Conservation (phyloP, 2,329 filamentous ascomycete genomes). For the Hypoxylon sp. region DNA sequence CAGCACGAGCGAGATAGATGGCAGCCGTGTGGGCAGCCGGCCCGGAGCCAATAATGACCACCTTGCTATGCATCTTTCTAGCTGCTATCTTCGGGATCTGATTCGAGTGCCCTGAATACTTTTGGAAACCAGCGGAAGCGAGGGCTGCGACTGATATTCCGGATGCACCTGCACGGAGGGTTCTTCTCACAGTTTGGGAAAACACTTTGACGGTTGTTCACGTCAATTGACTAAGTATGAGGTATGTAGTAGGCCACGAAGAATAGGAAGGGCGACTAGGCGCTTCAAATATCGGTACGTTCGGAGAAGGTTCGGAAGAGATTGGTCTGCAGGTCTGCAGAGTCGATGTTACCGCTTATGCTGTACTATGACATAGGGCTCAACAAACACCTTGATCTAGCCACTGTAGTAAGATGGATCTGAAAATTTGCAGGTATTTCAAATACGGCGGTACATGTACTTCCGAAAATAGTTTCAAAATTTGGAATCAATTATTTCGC, state of each 20-base stretch:
- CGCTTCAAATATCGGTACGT: constrained; percentile 29
- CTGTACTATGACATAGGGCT: constrained; percentile 17
- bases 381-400: constrained; percentile 22
- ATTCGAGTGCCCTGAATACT: constrained; percentile 55
- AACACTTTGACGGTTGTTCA: constrained; percentile 85
- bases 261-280: constrained; percentile 11
- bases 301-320: constrained; percentile 36
- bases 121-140: constrained; percentile 74
- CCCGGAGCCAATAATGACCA: constrained; percentile 95
- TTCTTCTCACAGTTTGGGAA: constrained; percentile 83
- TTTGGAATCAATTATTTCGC: constrained; percentile 40
- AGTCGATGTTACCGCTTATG: constrained; percentile 21
- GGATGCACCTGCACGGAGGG: constrained; percentile 80
- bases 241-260: constrained; percentile 12
- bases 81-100: constrained; percentile 59
- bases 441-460: constrained; percentile 44
- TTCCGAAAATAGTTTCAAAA: constrained; percentile 42
- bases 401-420: constrained; percentile 36
- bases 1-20: constrained; percentile 94
- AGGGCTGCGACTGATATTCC: constrained; percentile 81
- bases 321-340: constrained; percentile 23
- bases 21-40: constrained; percentile 97
- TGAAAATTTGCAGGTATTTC: constrained; percentile 28
- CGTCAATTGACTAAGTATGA: constrained; percentile 2
- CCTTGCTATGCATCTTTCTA: constrained; percentile 89